phyloP scores from a whole-genome alignment of 2,329 filamentous ascomycete genomes.

The Hypoxylon sp. region DNA sequence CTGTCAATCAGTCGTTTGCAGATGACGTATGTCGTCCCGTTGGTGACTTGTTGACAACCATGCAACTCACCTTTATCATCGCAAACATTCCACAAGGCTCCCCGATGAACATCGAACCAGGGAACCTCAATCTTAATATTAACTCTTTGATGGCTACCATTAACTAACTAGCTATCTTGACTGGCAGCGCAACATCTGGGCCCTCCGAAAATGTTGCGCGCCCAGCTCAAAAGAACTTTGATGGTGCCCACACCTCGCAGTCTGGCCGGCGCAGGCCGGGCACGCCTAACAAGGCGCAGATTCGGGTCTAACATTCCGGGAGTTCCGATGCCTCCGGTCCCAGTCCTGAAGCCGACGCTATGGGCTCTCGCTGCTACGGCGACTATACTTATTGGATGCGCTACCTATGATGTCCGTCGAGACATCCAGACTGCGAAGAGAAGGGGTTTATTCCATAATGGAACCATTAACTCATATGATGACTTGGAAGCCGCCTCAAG shows the following conservation, averaged over 20 bases:
- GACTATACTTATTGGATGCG: constrained; percentile 49
- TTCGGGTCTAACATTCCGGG: background rate
- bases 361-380: constrained; percentile 47
- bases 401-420: constrained; percentile 49
- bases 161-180: constrained; percentile 10
- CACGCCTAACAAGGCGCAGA: constrained; percentile 18
- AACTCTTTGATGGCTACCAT: constrained; percentile 21
- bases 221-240: constrained; percentile 29
- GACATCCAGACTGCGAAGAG: constrained; percentile 40
- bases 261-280: constrained; percentile 14
- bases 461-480: constrained; percentile 35
- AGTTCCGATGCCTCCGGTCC: constrained; percentile 33
- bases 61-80: background rate
- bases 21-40: constrained; percentile 2
- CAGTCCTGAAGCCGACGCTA: constrained; percentile 44
- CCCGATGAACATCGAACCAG: constrained; percentile 11
- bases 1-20: constrained; percentile 19
- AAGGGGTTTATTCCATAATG: constrained; percentile 2
- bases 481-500: constrained; percentile 32
- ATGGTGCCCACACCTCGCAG: constrained; percentile 5
- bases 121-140: constrained; percentile 2
- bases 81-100: background rate
- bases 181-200: constrained; percentile 7
- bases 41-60: background rate
- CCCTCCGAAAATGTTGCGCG: constrained; percentile 33